Evolutionary conservation across 306 rosid genomes (phyloP), one percentile per base, ranked within the genome.

Genomic region (Ormosia emarginata): DNA sequence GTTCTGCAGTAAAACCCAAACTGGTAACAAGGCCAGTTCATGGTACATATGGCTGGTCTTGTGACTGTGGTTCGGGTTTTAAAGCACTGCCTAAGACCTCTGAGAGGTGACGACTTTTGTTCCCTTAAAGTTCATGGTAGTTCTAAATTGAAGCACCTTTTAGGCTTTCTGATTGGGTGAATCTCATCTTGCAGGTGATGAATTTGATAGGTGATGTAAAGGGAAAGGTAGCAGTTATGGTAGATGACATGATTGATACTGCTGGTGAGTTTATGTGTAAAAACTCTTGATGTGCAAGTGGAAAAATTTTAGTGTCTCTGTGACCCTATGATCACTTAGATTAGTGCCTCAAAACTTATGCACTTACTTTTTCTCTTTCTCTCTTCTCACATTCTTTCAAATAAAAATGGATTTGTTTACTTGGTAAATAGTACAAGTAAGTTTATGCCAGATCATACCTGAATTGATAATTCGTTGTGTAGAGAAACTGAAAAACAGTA

Each of bases 211-310:
- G 98, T 18, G 98, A 94, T 58, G 98, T 92, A 59, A 91, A 86
- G 85, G 96, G 98, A 76, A 94, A 94, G 85, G 98, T 94, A 32
- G 98, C 98, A 6, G 98, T 94, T 68, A 92, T 92, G 98, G 97
- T 94, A 67, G 98, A 92, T 86, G 97, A 94, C 89, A 94, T 94
- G 98, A 94, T 94, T 74, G 98, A 92, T 83, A 94, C 98, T 10
- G 98, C 98, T 53, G 98, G 98, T 92, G 74, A 76, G 95, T 86
- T 79, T 17, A 56, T 49, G 47, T 32, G 8, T 78, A 3, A 55
- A 55, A 64, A 73, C 18, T 53, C 71, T 73, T 74, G 30, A 67
- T 47, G 56, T 73, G 5, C 44, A 36, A 57, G 43, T 47, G 52
- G 17, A 44, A n/a, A 73, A 67, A 73, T 57, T 56, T 50, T 62